Percentiles rank a stretch among this genome's conserved stretches.
Evolutionary conservation across 164 flowering plant species (phyloP).

Genomic region (Litsea cubeba): DNA sequence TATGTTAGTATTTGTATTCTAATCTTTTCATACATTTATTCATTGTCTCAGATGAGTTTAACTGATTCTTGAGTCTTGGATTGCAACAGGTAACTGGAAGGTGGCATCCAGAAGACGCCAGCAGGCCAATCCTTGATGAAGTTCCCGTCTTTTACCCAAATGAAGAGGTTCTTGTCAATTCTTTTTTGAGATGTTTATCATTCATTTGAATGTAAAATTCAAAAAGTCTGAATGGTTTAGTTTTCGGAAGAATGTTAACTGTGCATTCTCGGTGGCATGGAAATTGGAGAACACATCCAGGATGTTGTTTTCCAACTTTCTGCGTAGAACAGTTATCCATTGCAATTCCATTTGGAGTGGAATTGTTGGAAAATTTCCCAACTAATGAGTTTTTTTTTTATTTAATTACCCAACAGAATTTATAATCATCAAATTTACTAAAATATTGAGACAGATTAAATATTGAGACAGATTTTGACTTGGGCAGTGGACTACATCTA

Average conservation of each 20-base stretch:
- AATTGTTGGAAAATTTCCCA: neutral
- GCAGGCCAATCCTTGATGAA: conserved; percentile 64
- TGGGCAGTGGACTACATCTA: neutral
- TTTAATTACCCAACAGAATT: neutral
- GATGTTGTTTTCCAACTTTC: neutral
- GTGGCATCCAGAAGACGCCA: conserved; percentile 74
- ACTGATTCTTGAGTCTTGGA: neutral
- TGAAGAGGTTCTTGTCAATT: conserved; percentile 58
- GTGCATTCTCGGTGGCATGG: neutral
- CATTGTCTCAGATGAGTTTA: neutral
- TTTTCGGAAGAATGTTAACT: neutral
- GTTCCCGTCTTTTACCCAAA: conserved; percentile 88
- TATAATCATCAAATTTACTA: too few relatives aligned
- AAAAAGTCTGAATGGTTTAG: neutral
- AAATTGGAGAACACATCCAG: neutral
- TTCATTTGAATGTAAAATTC: neutral
- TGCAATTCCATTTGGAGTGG: neutral
- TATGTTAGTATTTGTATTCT: neutral
- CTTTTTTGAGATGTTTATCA: neutral
- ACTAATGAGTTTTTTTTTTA: too few relatives aligned
- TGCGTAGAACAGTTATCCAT: neutral
- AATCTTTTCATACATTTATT: neutral
- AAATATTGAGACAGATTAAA: neutral
- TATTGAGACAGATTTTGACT: too few relatives aligned
- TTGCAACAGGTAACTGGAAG: conserved; percentile 67